phyloP scores from a whole-genome alignment of 371 early-diverging fungal species.

The Lichtheimia corymbifera region DNA sequence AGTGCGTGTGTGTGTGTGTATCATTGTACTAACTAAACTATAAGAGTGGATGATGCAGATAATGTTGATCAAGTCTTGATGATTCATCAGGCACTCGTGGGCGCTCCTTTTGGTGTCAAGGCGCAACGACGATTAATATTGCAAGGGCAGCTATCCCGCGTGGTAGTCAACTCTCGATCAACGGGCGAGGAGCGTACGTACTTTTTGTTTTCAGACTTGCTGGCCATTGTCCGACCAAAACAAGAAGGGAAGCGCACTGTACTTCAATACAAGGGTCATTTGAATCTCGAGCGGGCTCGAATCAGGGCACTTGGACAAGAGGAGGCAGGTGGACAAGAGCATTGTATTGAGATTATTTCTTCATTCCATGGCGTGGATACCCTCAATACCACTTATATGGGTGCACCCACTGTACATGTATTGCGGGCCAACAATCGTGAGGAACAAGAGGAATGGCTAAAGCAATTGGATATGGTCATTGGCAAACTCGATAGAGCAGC shows the following conservation, averaged over 20 bases:
- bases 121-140: constrained; percentile 39
- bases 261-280: constrained; percentile 44
- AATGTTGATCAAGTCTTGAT: constrained; percentile 46
- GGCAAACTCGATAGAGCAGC: constrained; percentile 28
- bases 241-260: constrained; percentile 20
- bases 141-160: constrained; percentile 34
- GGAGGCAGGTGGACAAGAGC: constrained; percentile 33
- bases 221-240: constrained; percentile 36
- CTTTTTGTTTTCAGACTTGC: constrained; percentile 43
- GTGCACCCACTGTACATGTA: constrained; percentile 30
- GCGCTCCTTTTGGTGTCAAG: constrained; percentile 39
- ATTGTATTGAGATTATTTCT: constrained; percentile 34
- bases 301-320: constrained; percentile 25
- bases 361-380: constrained; percentile 44
- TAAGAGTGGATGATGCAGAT: constrained; percentile 37
- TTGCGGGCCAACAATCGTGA: constrained; percentile 19
- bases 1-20: neutral
- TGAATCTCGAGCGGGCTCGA: constrained; percentile 30
- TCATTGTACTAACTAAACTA: constrained; percentile 1
- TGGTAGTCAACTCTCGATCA: constrained; percentile 22
- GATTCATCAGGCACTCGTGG: constrained; percentile 40
- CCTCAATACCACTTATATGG: constrained; percentile 37
- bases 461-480: constrained; percentile 31
- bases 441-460: constrained; percentile 33
- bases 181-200: constrained; percentile 35